phyloP scores from a whole-genome alignment of 2,329 filamentous ascomycete genomes.

The Setomelanomma holmii region DNA sequence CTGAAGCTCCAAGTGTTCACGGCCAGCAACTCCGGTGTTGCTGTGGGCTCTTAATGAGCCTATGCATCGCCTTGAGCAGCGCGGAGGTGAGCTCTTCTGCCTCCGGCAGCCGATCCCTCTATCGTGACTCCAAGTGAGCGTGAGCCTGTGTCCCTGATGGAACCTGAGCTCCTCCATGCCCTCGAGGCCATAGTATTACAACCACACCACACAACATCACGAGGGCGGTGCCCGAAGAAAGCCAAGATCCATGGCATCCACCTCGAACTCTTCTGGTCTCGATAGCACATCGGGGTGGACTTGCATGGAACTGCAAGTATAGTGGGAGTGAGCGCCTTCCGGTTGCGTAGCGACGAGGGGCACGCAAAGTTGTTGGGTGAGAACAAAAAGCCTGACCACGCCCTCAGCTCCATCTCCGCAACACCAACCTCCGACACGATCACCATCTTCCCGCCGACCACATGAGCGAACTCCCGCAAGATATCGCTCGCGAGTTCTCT shows the following conservation, averaged over 20 bases:
- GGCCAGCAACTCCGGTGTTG: not conserved
- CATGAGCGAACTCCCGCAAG: too few relatives aligned
- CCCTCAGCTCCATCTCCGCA: constrained; percentile 10
- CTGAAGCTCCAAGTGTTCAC: not conserved
- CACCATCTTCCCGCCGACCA: not conserved
- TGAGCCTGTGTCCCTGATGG: not conserved
- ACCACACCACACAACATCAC: not conserved
- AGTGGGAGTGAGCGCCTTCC: constrained; percentile 9
- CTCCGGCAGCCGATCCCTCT: not conserved
- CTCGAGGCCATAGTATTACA: not conserved
- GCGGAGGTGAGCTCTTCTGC: not conserved
- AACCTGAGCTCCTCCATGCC: not conserved
- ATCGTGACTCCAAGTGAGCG: constrained; percentile 2
- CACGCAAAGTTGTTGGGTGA: constrained; percentile 6
- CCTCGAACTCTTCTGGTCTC: constrained; percentile 11
- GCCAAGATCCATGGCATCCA: constrained; percentile 3
- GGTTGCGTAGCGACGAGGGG: not conserved
- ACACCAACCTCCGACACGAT: constrained; percentile 5
- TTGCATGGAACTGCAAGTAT: constrained; percentile 1
- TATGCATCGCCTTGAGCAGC: not conserved
- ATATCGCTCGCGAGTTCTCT: too few relatives aligned
- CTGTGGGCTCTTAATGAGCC: not conserved
- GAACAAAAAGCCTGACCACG: constrained; percentile 6
- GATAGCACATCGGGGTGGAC: constrained; percentile 4
- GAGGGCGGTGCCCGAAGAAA: not conserved